These are phyloP conservation scores for Myxozyma nipponensis DNA, from an alignment of 805 yeast species.

Conservation along the genomic window DNA sequence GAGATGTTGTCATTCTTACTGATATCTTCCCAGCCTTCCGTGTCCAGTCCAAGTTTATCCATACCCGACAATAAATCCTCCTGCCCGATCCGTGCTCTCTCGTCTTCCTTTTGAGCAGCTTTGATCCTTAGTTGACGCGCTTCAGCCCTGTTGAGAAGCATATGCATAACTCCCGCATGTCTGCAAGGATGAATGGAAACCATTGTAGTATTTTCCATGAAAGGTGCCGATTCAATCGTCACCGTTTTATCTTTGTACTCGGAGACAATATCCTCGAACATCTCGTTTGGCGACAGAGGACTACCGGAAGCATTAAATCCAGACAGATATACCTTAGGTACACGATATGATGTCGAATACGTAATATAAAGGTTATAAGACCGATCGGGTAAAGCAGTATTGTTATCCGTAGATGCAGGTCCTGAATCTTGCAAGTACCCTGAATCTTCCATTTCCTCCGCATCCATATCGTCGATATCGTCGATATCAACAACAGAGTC, in stretches of 20 bases:
- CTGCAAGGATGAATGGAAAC: conserved; percentile 95
- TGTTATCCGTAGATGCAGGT: conserved; percentile 11
- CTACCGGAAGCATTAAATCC: conserved; percentile 82
- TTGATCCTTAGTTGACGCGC: conserved; percentile 28
- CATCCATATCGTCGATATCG: conserved; percentile 27
- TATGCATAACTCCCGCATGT: conserved; percentile 92
- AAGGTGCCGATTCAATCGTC: conserved; percentile 90
- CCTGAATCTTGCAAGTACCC: conserved; percentile 15
- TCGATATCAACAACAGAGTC: conserved; percentile 22
- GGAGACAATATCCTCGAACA: conserved; percentile 90
- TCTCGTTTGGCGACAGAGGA: conserved; percentile 79
- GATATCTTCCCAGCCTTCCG: conserved; percentile 33
- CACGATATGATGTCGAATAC: conserved; percentile 91
- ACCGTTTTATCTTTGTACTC: conserved; percentile 96
- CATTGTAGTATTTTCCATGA: conserved; percentile 58
- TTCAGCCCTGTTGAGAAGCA: conserved; percentile 71
- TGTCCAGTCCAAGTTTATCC: conserved; percentile 37
- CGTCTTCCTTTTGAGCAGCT: conserved; percentile 9
- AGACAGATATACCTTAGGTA: conserved; percentile 87
- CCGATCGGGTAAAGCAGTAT: conserved; percentile 40
- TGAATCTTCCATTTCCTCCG: conserved; percentile 21
- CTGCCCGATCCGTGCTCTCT: conserved; percentile 1
- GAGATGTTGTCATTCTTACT: conserved; percentile 30
- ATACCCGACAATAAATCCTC: conserved; percentile 19
- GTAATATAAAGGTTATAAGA: conserved; percentile 86